A percentile compares a stretch with the other conserved stretches of the same genome.
These are phyloP conservation scores for Ascochyta koolunga DNA, from an alignment of 2,329 filamentous ascomycete species.

Conservation along the genomic window DNA sequence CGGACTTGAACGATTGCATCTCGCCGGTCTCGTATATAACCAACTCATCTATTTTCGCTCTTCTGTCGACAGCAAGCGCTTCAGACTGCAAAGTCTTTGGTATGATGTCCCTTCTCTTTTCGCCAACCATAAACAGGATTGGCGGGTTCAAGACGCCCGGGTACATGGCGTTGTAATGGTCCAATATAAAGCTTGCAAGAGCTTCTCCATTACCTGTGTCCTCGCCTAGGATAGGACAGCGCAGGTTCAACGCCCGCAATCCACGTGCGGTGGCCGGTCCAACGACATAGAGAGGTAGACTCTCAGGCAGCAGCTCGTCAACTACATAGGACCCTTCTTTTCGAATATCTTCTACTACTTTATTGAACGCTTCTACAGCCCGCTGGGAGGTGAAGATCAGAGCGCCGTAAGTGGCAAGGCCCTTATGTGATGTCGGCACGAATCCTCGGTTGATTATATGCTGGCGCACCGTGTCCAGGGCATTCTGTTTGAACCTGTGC, in stretches of 20 bases:
- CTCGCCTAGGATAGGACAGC: constrained; percentile 72
- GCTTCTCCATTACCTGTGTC: constrained; percentile 85
- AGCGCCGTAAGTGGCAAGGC: constrained; percentile 66
- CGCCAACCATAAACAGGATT: constrained; percentile 86
- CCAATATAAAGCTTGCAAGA: constrained; percentile 77
- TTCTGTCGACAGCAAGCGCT: constrained; percentile 54
- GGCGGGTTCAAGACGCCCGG: constrained; percentile 58
- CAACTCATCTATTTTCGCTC: constrained; percentile 75
- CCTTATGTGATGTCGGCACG: constrained; percentile 23
- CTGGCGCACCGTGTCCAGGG: constrained; percentile 60
- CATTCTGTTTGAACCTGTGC: constrained; percentile 68
- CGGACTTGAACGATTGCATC: constrained; percentile 74
- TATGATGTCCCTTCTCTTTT: constrained; percentile 88
- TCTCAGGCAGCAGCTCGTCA: constrained; percentile 51
- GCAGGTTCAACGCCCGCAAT: constrained; percentile 60
- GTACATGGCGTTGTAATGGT: constrained; percentile 68
- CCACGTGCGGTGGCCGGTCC: constrained; percentile 81
- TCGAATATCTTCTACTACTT: constrained; percentile 63
- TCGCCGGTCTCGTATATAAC: constrained; percentile 87
- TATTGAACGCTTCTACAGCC: constrained; percentile 77
- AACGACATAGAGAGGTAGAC: constrained; percentile 75
- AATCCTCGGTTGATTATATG: constrained; percentile 57
- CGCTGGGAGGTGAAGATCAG: constrained; percentile 84
- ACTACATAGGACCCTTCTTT: constrained; percentile 35
- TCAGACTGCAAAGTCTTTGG: constrained; percentile 75